phyloP scores from a whole-genome alignment of 2,329 filamentous ascomycete genomes.

The Allantophomopsis cytisporea region DNA sequence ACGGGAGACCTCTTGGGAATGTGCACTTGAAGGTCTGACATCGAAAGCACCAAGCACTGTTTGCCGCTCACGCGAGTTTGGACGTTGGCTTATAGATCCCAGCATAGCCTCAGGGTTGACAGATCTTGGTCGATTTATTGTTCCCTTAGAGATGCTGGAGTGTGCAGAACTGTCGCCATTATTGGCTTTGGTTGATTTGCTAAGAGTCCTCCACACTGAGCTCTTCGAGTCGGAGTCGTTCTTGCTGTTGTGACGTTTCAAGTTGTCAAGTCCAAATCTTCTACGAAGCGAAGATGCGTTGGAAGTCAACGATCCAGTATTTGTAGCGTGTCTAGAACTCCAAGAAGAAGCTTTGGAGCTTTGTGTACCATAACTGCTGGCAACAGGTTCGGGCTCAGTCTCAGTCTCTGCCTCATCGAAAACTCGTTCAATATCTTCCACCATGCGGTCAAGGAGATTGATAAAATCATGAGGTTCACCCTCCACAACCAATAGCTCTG shows the following conservation, averaged over 20 bases:
- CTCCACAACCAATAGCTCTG: constrained; percentile 70
- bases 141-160: constrained; percentile 52
- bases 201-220: constrained; percentile 78
- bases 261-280: constrained; percentile 67
- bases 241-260: constrained; percentile 66
- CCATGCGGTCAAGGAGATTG: constrained; percentile 74
- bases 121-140: constrained; percentile 59
- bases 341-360: constrained; percentile 10
- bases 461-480: constrained; percentile 73
- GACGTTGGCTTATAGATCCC: constrained; percentile 35
- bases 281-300: constrained; percentile 77
- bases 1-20: constrained; percentile 21
- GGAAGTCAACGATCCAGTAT: constrained; percentile 65
- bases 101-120: constrained; percentile 50
- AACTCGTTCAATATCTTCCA: constrained; percentile 81
- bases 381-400: constrained; percentile 1
- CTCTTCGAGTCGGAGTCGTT: constrained; percentile 55
- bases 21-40: constrained; percentile 44
- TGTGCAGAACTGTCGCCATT: constrained; percentile 39
- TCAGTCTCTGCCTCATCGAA: constrained; percentile 49
- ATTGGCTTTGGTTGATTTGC: constrained; percentile 57
- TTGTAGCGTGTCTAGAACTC: constrained; percentile 17
- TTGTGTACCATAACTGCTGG: constrained; percentile 7
- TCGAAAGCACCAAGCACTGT: constrained; percentile 50
- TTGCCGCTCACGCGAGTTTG: constrained; percentile 44